These are phyloP conservation scores for Zymoseptoria pseudotritici DNA, from an alignment of 2,329 filamentous ascomycete species.

Conservation along the genomic window DNA sequence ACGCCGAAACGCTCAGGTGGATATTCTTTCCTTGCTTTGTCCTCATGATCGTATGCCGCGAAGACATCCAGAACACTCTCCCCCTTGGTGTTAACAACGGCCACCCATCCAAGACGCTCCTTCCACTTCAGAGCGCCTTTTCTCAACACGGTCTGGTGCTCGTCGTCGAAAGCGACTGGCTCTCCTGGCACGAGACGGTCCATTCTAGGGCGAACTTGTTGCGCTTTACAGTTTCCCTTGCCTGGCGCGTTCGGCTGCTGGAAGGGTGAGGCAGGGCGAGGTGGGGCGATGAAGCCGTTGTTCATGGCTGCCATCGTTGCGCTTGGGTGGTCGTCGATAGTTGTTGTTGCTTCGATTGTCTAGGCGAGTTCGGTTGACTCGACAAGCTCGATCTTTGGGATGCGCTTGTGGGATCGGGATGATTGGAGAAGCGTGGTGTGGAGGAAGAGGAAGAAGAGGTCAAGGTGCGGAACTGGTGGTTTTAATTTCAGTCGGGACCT, in stretches of 20 bases:
- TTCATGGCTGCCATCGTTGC: no score
- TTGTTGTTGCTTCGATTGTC: no score
- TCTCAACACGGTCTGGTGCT: constrained; percentile 9
- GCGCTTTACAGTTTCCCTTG: neutral
- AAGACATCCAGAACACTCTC: constrained; percentile 12
- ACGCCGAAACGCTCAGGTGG: constrained; percentile 10
- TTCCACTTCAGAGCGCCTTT: neutral
- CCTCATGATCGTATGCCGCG: constrained; percentile 4
- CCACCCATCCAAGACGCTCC: constrained; percentile 12
- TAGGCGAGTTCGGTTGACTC: no score
- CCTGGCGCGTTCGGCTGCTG: neutral
- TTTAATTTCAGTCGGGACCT: neutral
- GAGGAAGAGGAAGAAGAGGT: neutral
- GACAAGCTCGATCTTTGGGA: no score
- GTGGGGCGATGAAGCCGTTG: neutral
- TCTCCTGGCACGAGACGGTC: constrained; percentile 7
- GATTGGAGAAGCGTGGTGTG: neutral
- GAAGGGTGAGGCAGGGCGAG: neutral
- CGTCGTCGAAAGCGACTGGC: constrained; percentile 10
- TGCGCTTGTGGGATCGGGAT: no score
- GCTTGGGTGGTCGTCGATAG: no score
- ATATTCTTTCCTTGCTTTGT: neutral
- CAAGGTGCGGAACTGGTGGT: neutral
- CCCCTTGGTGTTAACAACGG: constrained; percentile 7
- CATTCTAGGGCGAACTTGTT: constrained; percentile 6